Evolutionary conservation across 2,329 filamentous ascomycete species (phyloP).

Genomic region (Pyrenochaeta sp.): DNA sequence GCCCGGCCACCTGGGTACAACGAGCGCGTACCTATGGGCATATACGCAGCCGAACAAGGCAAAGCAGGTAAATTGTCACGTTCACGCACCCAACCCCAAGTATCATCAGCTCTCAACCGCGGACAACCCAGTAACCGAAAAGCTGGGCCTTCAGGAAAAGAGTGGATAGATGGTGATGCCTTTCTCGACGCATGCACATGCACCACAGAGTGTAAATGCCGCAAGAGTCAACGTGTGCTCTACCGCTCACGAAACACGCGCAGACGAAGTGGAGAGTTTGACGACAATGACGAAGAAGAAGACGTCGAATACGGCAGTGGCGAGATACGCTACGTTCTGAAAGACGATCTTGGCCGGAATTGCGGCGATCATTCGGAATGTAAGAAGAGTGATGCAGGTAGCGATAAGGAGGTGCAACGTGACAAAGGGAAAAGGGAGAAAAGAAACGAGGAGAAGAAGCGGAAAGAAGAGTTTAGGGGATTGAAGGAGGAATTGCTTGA

Average conservation of each 20-base stretch:
- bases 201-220: slow-evolving; percentile 37
- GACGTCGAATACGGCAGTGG: slow-evolving; percentile 16
- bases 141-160: slow-evolving; percentile 25
- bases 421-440: slow-evolving; percentile 11
- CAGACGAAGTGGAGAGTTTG: neutral
- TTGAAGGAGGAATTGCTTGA: slow-evolving; percentile 23
- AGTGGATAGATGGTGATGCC: slow-evolving; percentile 31
- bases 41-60: slow-evolving; percentile 11
- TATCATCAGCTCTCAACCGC: slow-evolving; percentile 17
- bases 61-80: neutral
- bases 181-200: slow-evolving; percentile 43
- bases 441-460: slow-evolving; percentile 10
- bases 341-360: slow-evolving; percentile 34
- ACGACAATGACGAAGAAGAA: slow-evolving; percentile 1
- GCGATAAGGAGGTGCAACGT: neutral
- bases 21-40: slow-evolving; percentile 23
- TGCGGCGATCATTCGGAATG: slow-evolving; percentile 35
- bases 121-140: slow-evolving; percentile 9
- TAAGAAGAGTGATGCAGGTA: slow-evolving; percentile 7
- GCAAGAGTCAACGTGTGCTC: slow-evolving; percentile 37
- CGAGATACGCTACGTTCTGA: slow-evolving; percentile 38
- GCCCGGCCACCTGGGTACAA: slow-evolving; percentile 7
- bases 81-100: slow-evolving; percentile 7
- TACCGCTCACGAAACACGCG: slow-evolving; percentile 21
- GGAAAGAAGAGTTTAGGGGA: slow-evolving; percentile 12